Evolutionary conservation across 495 filamentous ascomycete genomes (phyloP).

Genomic region (Penicillium dipodomyicola): DNA sequence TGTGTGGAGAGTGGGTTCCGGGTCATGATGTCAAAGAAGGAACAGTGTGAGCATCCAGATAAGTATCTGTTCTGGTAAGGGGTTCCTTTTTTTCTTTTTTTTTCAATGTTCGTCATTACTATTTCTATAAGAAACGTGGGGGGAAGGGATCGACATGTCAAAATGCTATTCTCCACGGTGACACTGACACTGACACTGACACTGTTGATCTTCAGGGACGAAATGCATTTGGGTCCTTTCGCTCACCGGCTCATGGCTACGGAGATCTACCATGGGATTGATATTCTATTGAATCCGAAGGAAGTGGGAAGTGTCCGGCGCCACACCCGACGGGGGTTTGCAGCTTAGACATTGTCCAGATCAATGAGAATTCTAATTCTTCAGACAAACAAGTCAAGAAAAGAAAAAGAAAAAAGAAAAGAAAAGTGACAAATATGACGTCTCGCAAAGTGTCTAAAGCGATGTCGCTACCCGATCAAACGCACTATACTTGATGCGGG

Average conservation of each 20-base stretch:
- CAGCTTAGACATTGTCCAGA: slow-evolving; percentile 31
- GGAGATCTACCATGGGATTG: slow-evolving; percentile 47
- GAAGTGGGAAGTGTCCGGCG: background rate
- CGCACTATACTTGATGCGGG: slow-evolving; percentile 16
- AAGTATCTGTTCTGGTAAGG: slow-evolving; percentile 55
- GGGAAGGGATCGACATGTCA: slow-evolving; percentile 10
- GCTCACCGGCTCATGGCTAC: slow-evolving; percentile 49
- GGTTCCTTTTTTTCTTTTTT: background rate
- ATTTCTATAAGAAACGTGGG: background rate
- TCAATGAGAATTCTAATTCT: slow-evolving; percentile 4
- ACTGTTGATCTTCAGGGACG: slow-evolving; percentile 41
- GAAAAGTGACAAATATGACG: slow-evolving; percentile 8
- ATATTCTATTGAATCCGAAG: slow-evolving; percentile 32
- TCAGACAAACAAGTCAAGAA: background rate
- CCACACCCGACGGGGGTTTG: slow-evolving; percentile 23
- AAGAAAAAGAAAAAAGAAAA: background rate
- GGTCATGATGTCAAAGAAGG: slow-evolving; percentile 40
- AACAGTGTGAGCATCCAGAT: slow-evolving; percentile 44
- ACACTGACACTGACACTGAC: background rate
- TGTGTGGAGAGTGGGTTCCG: slow-evolving; percentile 33
- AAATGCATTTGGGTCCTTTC: slow-evolving; percentile 50
- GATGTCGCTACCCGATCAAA: slow-evolving; percentile 18
- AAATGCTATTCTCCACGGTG: slow-evolving; percentile 4
- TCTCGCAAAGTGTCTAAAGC: slow-evolving; percentile 1
- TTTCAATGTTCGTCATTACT: background rate